These are phyloP conservation scores for Penicillium brevicompactum DNA, from an alignment of 2,329 filamentous ascomycete species.

Conservation along the genomic window DNA sequence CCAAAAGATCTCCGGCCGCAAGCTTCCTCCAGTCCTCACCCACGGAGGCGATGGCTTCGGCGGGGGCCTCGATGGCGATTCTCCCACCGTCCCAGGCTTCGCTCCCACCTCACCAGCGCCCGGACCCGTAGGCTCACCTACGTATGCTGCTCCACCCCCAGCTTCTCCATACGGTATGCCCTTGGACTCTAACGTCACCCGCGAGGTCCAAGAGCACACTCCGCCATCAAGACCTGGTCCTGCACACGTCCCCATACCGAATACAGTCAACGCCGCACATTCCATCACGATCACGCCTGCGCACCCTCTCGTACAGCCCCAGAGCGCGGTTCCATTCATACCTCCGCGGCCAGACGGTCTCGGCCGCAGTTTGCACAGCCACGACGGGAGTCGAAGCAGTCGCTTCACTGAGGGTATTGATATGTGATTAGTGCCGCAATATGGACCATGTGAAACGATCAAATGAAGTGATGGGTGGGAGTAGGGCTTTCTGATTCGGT, in stretches of 20 bases:
- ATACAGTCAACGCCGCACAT: conserved; percentile 30
- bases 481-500: neutral
- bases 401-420: conserved; percentile 45
- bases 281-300: conserved; percentile 27
- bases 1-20: conserved; percentile 52
- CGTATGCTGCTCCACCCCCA: conserved; percentile 31
- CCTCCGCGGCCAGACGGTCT: conserved; percentile 40
- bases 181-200: conserved; percentile 34
- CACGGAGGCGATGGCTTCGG: conserved; percentile 51
- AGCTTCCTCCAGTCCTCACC: conserved; percentile 49
- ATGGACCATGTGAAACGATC: conserved; percentile 25
- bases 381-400: conserved; percentile 49
- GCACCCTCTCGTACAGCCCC: conserved; percentile 29
- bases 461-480: conserved; percentile 12
- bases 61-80: conserved; percentile 34
- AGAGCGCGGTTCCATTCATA: conserved; percentile 27
- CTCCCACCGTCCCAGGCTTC: conserved; percentile 31
- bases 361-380: conserved; percentile 45
- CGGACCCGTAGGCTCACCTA: conserved; percentile 21
- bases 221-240: conserved; percentile 46
- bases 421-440: conserved; percentile 21
- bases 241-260: conserved; percentile 46
- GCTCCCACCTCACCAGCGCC: conserved; percentile 28
- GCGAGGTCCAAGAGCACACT: conserved; percentile 33
- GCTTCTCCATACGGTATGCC: conserved; percentile 32